A percentile compares a stretch with the other conserved stretches of the same genome.
These are phyloP conservation scores for Xylariaceae sp. DNA, from an alignment of 2,329 filamentous ascomycete genomes.

Conservation along the genomic window DNA sequence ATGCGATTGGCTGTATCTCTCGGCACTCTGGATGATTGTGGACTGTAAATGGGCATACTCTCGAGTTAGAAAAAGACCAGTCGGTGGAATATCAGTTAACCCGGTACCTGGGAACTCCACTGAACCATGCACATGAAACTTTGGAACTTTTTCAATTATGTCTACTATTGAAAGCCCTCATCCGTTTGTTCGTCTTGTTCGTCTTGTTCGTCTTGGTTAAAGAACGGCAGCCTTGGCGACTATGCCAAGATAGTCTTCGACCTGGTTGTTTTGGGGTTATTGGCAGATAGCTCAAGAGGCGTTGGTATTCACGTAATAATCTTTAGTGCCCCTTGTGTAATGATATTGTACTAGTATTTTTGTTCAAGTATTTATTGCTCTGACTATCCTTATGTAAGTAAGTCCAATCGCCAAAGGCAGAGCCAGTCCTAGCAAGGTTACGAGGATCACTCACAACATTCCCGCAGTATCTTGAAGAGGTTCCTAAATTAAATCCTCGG, in stretches of 20 bases:
- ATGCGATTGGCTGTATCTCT: slow-evolving; percentile 10
- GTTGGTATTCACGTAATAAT: slow-evolving; percentile 1
- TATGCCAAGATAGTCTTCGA: slow-evolving; percentile 1
- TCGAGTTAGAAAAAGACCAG: not conserved
- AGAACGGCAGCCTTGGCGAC: not conserved
- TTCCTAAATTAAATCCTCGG: too few species aligned
- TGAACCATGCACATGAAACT: not conserved
- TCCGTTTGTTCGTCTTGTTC: too few species aligned
- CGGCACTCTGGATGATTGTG: slow-evolving; percentile 15
- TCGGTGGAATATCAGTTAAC: slow-evolving; percentile 17
- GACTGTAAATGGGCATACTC: not conserved
- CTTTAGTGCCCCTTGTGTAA: not conserved
- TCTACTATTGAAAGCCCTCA: too few species aligned
- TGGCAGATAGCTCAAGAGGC: not conserved
- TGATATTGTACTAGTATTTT: not conserved
- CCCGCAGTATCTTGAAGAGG: not conserved
- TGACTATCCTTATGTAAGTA: not conserved
- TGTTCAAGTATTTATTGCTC: not conserved
- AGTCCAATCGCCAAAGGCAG: not conserved
- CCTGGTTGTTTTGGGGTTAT: not conserved
- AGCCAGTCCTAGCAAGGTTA: not conserved
- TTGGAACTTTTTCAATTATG: not conserved
- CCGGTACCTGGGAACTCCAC: slow-evolving; percentile 13
- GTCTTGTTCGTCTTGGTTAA: not conserved
- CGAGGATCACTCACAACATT: not conserved